Evolutionary conservation across 2,329 filamentous ascomycete species (phyloP), one percentile per base, ranked within the genome.

Genomic region (Phialophora verrucosa): DNA sequence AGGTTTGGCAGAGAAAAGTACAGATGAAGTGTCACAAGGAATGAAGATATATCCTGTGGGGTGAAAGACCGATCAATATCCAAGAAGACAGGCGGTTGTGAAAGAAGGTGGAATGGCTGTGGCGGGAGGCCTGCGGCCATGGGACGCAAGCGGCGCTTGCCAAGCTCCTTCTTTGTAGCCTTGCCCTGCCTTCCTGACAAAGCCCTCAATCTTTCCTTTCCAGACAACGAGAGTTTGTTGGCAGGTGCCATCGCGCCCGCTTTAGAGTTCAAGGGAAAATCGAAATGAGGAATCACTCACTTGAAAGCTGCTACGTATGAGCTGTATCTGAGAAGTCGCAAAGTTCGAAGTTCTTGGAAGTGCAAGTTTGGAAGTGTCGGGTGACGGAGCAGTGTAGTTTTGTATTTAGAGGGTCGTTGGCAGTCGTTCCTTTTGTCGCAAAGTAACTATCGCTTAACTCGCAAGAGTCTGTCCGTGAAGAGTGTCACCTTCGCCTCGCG

Each of bases 31-130:
- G 27, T 20, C 20, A 54, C 32, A 51, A 20, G 49, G 25, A 17
- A 51, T 51, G 49, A 29, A 12, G 49, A 27, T 51, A 51, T 20
- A 12, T 25, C 3, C n/a, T 51, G 49, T 51, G 49, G 25, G 12
- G 49, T 51, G 49, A 27, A 51, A 27, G 12, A 44, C 38, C 7
- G 38, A 29, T 14, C 10, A 5, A 3, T 23, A 51, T 7, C 20
- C 20, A 47, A 47, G 31, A 58, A 35, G 47, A n/a, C 29, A 60
- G 29, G 56, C n/a, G 47, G 29, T 47, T 44, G 29, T 49, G 57
- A 17, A 59, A 59, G 57, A 27, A 17, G 23, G 11, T n/a, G 20
- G 20, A 42, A 49, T 35, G 32, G 32, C 32, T 35, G 32, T 35
- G 32, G 32, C 32, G 32, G 32, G 32, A 35, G 32, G 4, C 32